Base-by-base conservation (phyloP, 108 stramenopile genomes). In the Nitzschia sp. region DNA sequence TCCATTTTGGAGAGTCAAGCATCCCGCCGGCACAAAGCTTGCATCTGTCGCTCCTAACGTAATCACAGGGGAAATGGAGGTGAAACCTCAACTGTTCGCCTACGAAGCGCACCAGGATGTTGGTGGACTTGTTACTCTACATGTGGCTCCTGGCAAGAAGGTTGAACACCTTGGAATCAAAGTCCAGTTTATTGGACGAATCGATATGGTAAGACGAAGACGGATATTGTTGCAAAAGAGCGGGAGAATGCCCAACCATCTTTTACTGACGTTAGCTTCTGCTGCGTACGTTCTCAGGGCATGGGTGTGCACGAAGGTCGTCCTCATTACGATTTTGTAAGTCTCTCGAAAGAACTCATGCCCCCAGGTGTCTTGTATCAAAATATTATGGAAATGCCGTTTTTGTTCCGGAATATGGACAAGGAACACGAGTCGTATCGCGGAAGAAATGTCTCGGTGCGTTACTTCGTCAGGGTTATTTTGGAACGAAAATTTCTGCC, bases 91-190 rank as follows among this genome's bases (percentile, higher is more conserved):
- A 41, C 0, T 84, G 35, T 83, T 75, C 75, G 76, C 84, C 59
- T 82, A 78, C 53, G 84, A 85, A 53, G 72, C 76, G 26, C 45
- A 59, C 36, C 83, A 93, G 63, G 90, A 91, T 70, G 88, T 97
- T 22, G 73, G 81, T 44, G 98, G 98, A 15, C 69, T 77, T 32
- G 92, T 96, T 5, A 82, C 82, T n/a, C 73, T 99, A 32, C 53
- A 79, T 9, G 60, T 97, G 29, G 91, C 96, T 27, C 91, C 87
- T 25, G 97, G 97, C 26, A 96, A 97, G 69, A 97, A 97, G 75
- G 72, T 94, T 45, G 98, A 99, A 64, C 98, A 99, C 80, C 58
- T 94, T 66, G 98, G 98, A 22, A 91, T 99, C 61, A 96, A 95
- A 70, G 87, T 98, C 9, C 96, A 99, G 72, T 86, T 98, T 64